Percentiles rank a stretch among this genome's conserved stretches.
These are phyloP conservation scores for Abelmoschus esculentus DNA, from an alignment of 345 rosid genomes.

Conservation along the genomic window DNA sequence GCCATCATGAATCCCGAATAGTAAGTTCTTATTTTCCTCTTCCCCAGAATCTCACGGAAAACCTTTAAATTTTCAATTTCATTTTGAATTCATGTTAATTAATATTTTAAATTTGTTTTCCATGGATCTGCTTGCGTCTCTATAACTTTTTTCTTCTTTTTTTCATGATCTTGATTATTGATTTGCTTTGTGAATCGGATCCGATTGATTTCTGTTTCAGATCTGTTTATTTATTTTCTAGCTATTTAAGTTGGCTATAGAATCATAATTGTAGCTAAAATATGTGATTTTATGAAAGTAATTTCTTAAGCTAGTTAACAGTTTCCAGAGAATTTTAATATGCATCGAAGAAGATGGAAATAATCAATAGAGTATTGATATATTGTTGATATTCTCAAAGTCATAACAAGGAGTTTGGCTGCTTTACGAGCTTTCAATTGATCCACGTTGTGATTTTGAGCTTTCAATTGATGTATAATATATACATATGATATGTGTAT, in stretches of 20 bases:
- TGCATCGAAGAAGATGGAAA: not conserved
- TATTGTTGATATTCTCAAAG: not conserved
- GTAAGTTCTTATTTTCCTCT: slow-evolving; percentile 33
- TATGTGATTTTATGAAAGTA: not conserved
- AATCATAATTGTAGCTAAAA: not conserved
- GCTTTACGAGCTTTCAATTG: not conserved
- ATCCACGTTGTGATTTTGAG: not conserved
- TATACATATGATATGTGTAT: not conserved
- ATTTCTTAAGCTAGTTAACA: not conserved
- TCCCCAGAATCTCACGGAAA: not conserved
- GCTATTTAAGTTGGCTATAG: not conserved
- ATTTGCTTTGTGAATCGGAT: slow-evolving; percentile 17
- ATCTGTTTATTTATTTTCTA: slow-evolving; percentile 20
- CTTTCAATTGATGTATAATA: not conserved
- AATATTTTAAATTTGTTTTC: not conserved
- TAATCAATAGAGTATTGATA: not conserved
- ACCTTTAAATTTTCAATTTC: not conserved
- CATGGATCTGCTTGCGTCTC: not conserved
- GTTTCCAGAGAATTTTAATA: not conserved
- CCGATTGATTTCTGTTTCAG: slow-evolving; percentile 20
- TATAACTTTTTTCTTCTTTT: not conserved
- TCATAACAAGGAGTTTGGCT: not conserved
- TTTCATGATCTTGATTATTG: not conserved
- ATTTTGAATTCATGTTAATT: not conserved
- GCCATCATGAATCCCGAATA: slow-evolving; percentile 88